phyloP scores from a whole-genome alignment of 495 filamentous ascomycete genomes.

The Astrothelium macrocarpum region DNA sequence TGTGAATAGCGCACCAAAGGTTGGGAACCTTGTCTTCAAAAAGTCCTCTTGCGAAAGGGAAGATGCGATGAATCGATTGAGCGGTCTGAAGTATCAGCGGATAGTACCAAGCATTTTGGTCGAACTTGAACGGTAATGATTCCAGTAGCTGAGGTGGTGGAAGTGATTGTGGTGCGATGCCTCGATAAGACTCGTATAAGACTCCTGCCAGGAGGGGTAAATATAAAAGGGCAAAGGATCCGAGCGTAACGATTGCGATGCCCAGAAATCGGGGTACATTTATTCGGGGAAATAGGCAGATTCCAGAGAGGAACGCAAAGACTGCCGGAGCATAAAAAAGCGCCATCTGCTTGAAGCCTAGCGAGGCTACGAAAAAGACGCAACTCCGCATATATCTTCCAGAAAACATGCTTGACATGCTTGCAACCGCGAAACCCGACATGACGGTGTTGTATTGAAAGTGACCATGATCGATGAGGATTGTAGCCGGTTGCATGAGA shows the following conservation, averaged over 20 bases:
- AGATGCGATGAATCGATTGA: slow-evolving; percentile 79
- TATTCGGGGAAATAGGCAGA: slow-evolving; percentile 66
- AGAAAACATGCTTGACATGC: slow-evolving; percentile 77
- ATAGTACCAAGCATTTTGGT: slow-evolving; percentile 58
- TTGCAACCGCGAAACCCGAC: slow-evolving; percentile 79
- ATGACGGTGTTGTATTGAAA: slow-evolving; percentile 99
- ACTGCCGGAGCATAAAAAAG: slow-evolving; percentile 90
- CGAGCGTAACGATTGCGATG: slow-evolving; percentile 61
- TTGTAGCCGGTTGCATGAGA: slow-evolving; percentile 83
- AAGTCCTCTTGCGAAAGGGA: slow-evolving; percentile 85
- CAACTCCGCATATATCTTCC: slow-evolving; percentile 77
- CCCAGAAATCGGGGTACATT: slow-evolving; percentile 59
- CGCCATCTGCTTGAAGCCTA: slow-evolving; percentile 98
- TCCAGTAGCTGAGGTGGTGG: slow-evolving; percentile 41
- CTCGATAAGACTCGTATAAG: slow-evolving; percentile 47
- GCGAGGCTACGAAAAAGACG: slow-evolving; percentile 85
- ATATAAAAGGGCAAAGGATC: slow-evolving; percentile 65
- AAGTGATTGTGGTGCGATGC: slow-evolving; percentile 34
- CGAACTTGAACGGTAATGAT: slow-evolving; percentile 47
- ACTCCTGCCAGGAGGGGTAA: slow-evolving; percentile 62
- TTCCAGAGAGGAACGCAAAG: slow-evolving; percentile 82
- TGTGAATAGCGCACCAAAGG: slow-evolving; percentile 88
- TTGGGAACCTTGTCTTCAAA: slow-evolving; percentile 99
- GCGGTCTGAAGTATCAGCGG: slow-evolving; percentile 61
- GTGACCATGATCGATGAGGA: slow-evolving; percentile 94